Conservation (phyloP, 2,329 filamentous ascomycete species). For the Trichoderma brevicompactum region DNA sequence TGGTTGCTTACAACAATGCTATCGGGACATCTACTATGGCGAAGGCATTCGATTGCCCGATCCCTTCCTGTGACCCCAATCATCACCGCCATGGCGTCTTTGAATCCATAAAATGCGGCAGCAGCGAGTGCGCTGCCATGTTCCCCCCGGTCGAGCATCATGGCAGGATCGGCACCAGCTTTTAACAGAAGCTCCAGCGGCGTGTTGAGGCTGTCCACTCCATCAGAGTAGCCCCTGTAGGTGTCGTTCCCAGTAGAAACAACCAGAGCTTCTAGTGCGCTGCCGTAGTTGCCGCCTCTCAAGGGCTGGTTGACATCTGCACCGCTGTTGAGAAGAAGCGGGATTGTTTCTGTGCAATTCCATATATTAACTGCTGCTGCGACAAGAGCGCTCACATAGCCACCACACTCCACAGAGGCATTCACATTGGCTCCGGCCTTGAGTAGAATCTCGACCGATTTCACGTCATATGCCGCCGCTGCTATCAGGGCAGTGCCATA, state of each 20-base stretch:
- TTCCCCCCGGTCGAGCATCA: background rate
- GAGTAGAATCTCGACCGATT: constrained; percentile 1
- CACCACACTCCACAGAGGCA: background rate
- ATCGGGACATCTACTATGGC: background rate
- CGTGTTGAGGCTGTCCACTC: background rate
- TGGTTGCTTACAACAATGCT: background rate
- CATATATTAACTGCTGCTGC: background rate
- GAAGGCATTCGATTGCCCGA: background rate
- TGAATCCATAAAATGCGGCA: background rate
- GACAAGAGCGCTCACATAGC: constrained; percentile 1
- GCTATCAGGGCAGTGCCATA: constrained; percentile 10
- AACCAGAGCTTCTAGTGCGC: background rate
- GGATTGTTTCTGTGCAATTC: background rate
- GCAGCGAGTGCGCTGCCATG: constrained; percentile 24
- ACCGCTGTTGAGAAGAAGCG: background rate
- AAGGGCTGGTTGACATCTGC: background rate
- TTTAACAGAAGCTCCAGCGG: background rate
- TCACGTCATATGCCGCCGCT: too few relatives aligned
- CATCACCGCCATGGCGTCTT: background rate
- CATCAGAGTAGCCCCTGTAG: too few relatives aligned
- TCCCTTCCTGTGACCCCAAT: background rate
- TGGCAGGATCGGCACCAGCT: constrained; percentile 10
- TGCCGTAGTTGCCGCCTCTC: background rate
- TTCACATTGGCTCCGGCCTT: constrained; percentile 9
- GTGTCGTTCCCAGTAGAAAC: fast-evolving